phyloP scores from a whole-genome alignment of 2,329 filamentous ascomycete species.

The Sporothrix protearum region DNA sequence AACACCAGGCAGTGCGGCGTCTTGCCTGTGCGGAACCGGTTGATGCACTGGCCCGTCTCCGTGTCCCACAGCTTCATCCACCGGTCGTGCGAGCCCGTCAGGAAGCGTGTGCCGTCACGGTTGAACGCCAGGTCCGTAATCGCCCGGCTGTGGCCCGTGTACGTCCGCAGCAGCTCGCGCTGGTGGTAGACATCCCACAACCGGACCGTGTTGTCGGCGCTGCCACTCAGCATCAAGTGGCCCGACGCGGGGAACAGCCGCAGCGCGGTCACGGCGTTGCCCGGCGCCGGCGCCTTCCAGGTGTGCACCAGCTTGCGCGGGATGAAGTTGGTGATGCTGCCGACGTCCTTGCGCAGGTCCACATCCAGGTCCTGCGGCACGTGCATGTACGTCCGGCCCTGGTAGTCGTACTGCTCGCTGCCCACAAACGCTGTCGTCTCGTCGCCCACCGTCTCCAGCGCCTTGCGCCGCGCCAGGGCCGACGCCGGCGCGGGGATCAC shows the following conservation, averaged over 20 bases:
- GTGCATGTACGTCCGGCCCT: conserved; percentile 93
- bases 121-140: conserved; percentile 90
- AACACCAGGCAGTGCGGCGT: conserved; percentile 93
- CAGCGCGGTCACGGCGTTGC: conserved; percentile 70
- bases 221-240: conserved; percentile 83
- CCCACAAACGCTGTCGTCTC: conserved; percentile 91
- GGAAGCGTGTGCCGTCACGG: conserved; percentile 73
- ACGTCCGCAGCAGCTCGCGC: conserved; percentile 84
- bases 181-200: conserved; percentile 94
- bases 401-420: conserved; percentile 79
- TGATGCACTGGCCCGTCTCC: conserved; percentile 84
- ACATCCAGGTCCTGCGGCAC: conserved; percentile 86
- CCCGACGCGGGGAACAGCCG: conserved; percentile 87
- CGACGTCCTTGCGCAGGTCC: conserved; percentile 75
- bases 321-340: conserved; percentile 81
- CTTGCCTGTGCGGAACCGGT: conserved; percentile 87
- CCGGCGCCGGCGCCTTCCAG: conserved; percentile 69
- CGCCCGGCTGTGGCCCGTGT: conserved; percentile 82
- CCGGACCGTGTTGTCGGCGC: conserved; percentile 85
- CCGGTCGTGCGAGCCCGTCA: conserved; percentile 89
- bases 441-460: conserved; percentile 57
- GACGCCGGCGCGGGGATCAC: conserved; percentile 54
- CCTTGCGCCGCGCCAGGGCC: conserved; percentile 54
- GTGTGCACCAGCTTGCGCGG: conserved; percentile 91
- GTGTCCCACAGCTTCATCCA: conserved; percentile 99